A percentile compares a stretch with the other conserved stretches of the same genome.
These are phyloP conservation scores for Phialophora macrospora DNA, from an alignment of 2,329 filamentous ascomycete species.

Conservation along the genomic window DNA sequence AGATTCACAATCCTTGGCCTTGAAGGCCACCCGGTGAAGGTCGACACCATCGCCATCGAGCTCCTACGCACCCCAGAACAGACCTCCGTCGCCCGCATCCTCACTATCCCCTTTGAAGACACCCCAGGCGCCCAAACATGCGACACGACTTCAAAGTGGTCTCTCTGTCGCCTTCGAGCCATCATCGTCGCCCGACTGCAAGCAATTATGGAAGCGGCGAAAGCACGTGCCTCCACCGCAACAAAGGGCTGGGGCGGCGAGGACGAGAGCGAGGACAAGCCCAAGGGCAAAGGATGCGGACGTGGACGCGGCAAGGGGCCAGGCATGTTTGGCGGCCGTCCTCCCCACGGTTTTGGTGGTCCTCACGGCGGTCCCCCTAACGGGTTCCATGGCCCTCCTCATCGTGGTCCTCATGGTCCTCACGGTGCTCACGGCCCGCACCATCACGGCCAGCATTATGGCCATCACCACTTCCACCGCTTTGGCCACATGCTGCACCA, in stretches of 20 bases:
- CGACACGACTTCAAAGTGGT: constrained; percentile 48
- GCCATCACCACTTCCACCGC: constrained; percentile 40
- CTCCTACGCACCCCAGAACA: constrained; percentile 46
- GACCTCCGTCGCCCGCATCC: constrained; percentile 46
- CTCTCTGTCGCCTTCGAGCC: constrained; percentile 49
- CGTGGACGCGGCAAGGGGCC: constrained; percentile 12
- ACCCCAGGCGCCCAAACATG: constrained; percentile 41
- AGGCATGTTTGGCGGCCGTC: constrained; percentile 4
- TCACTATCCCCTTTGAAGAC: constrained; percentile 45
- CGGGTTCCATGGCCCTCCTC: constrained; percentile 30
- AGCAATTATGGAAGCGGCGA: constrained; percentile 43
- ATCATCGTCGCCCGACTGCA: constrained; percentile 50
- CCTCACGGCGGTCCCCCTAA: constrained; percentile 29
- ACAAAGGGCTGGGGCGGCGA: constrained; percentile 29
- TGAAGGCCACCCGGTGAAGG: constrained; percentile 49
- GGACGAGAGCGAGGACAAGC: background rate
- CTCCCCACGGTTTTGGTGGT: constrained; percentile 24
- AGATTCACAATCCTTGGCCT: constrained; percentile 54
- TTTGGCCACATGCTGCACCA: constrained; percentile 46
- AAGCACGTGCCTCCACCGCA: constrained; percentile 30
- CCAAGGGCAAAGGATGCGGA: constrained; percentile 30
- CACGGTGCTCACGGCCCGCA: constrained; percentile 38
- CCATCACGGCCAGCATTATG: constrained; percentile 42
- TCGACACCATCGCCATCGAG: constrained; percentile 51
- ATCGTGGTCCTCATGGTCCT: constrained; percentile 22